Percentiles rank a stretch among this genome's conserved stretches.
phyloP scores from a whole-genome alignment of 2,329 filamentous ascomycete species.

The Diplodia intermedia region DNA sequence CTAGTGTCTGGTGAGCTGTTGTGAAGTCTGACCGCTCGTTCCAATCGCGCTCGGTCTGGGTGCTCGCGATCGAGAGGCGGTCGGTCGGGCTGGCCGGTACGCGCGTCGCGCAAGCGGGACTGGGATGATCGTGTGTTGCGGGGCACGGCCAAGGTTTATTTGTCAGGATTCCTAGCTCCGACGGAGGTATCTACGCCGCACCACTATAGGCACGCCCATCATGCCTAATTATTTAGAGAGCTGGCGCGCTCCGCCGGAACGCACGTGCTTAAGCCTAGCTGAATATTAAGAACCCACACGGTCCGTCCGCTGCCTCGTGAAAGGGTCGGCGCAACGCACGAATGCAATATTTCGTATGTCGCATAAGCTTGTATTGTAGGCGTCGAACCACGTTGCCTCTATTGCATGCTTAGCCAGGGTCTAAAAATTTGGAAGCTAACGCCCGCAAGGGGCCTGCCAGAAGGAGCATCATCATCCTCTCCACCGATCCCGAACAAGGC shows the following conservation, averaged over 20 bases:
- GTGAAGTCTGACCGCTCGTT: neutral
- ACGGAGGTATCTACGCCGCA: constrained; percentile 4
- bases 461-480: neutral
- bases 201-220: neutral
- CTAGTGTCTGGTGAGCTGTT: constrained; percentile 15
- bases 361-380: neutral
- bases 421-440: neutral
- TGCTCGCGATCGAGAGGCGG: neutral
- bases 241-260: neutral
- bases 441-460: neutral
- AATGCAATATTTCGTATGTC: neutral
- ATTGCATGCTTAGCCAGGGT: neutral
- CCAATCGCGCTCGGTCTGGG: neutral
- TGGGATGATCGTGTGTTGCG: neutral
- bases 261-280: neutral
- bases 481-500: neutral
- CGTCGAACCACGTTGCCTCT: neutral
- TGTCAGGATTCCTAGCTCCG: neutral
- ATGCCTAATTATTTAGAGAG: neutral
- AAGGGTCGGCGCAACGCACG: neutral
- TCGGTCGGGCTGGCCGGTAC: neutral
- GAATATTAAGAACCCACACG: neutral
- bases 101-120: constrained; percentile 6
- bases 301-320: neutral
- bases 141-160: neutral